Evolutionary conservation across 2,329 filamentous ascomycete species (phyloP).

Genomic region (Phaeosphaeria sp.): DNA sequence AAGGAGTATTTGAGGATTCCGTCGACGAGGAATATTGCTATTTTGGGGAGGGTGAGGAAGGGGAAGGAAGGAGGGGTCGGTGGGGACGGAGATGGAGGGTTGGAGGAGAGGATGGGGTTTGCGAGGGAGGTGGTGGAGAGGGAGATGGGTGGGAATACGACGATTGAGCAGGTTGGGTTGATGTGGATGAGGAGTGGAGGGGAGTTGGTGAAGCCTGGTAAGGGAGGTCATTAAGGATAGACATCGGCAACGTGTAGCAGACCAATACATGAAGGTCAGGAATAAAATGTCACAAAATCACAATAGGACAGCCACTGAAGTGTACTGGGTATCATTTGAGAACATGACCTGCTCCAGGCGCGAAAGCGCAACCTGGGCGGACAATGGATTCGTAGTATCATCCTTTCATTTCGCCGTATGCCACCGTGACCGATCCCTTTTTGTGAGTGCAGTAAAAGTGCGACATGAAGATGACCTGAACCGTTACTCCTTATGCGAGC

Average conservation of each 20-base stretch:
- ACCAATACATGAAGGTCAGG: background rate
- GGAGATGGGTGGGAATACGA: constrained; percentile 52
- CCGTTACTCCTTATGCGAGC: constrained; percentile 28
- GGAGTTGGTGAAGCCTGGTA: constrained; percentile 53
- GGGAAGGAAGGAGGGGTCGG: constrained; percentile 33
- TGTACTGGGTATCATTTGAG: constrained; percentile 47
- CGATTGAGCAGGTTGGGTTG: constrained; percentile 51
- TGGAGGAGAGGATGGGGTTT: constrained; percentile 65
- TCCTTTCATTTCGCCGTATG: constrained; percentile 48
- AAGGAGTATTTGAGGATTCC: constrained; percentile 89
- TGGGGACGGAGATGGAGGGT: constrained; percentile 59
- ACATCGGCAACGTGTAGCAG: too few relatives aligned
- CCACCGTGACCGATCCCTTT: constrained; percentile 43
- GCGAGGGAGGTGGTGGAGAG: constrained; percentile 68
- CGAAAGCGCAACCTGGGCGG: constrained; percentile 31
- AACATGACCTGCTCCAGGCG: constrained; percentile 35
- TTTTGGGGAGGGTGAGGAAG: constrained; percentile 66
- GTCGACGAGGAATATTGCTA: constrained; percentile 83
- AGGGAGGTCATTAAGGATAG: constrained; percentile 53
- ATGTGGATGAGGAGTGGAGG: constrained; percentile 62
- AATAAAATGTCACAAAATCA: background rate
- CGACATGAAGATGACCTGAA: constrained; percentile 32
- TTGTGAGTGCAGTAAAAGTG: constrained; percentile 41
- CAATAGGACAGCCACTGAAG: constrained; percentile 29
- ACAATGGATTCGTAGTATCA: constrained; percentile 47